Evolutionary conservation across 2,329 filamentous ascomycete genomes (phyloP).

Genomic region (Calonectria pteridis): DNA sequence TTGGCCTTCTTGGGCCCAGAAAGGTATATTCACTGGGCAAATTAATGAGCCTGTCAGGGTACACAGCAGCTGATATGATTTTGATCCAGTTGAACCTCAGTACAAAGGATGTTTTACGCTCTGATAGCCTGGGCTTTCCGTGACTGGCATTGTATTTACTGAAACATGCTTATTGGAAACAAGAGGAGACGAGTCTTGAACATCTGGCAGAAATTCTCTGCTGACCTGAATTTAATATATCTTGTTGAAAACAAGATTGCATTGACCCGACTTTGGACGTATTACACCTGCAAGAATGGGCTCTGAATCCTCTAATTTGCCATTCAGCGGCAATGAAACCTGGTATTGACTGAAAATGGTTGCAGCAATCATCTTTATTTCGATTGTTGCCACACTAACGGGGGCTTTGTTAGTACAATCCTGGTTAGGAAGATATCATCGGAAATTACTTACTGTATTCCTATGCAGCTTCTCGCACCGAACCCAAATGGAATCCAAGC

Average conservation of each 20-base stretch:
- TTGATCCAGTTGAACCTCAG: not conserved
- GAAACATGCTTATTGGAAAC: not conserved
- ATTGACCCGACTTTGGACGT: not conserved
- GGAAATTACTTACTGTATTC: not conserved
- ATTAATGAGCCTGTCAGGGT: not conserved
- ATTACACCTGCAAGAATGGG: not conserved
- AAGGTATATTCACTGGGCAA: not conserved
- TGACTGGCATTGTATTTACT: no score
- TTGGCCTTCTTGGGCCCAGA: not conserved
- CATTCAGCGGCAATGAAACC: not conserved
- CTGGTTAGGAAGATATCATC: no score
- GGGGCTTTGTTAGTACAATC: not conserved
- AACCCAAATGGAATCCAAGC: conserved; percentile 12
- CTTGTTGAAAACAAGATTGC: not conserved
- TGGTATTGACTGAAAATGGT: not conserved
- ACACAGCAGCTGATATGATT: not conserved
- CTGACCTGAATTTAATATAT: not conserved
- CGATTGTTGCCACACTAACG: not conserved
- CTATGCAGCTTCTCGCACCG: not conserved
- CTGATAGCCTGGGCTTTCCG: not conserved
- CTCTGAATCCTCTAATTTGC: not conserved
- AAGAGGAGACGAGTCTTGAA: not conserved
- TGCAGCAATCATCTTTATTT: not conserved
- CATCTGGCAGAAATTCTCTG: not conserved
- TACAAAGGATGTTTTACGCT: not conserved